These are phyloP conservation scores for Termitomyces sp. DNA, from an alignment of 768 basidiomycete genomes.

Conservation along the genomic window DNA sequence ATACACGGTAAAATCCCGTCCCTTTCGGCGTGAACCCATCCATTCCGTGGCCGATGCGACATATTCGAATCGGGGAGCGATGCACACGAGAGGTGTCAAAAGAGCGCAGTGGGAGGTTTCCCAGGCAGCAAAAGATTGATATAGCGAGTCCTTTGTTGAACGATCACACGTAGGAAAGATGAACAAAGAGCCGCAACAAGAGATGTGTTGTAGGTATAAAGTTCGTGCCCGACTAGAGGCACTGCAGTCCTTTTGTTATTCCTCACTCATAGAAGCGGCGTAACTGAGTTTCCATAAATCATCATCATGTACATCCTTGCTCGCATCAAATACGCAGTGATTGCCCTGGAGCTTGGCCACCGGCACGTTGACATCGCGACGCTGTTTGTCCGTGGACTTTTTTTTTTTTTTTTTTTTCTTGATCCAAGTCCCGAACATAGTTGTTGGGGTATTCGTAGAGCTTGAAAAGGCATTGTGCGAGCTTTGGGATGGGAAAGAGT, in stretches of 20 bases:
- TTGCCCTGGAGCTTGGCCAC: background rate
- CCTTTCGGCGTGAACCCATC: constrained; percentile 4
- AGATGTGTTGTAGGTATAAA: background rate
- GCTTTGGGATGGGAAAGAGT: background rate
- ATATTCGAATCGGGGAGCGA: background rate
- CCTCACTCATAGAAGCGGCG: constrained; percentile 1
- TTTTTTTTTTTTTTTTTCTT: no score
- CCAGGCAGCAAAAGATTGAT: background rate
- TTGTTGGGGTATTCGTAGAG: background rate
- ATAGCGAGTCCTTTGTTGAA: background rate
- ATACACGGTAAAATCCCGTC: no score
- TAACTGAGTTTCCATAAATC: background rate
- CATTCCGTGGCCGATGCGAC: constrained; percentile 5
- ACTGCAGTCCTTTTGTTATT: background rate
- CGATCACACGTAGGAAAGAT: background rate
- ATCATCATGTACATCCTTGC: background rate
- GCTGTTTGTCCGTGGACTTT: background rate
- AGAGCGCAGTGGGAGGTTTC: constrained; percentile 1
- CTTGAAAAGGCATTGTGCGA: background rate
- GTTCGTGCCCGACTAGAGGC: background rate
- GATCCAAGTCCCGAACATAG: background rate
- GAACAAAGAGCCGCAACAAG: background rate
- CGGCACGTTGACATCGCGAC: background rate
- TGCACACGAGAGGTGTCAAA: background rate
- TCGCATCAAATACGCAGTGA: background rate